Conservation (phyloP, 106 monocot species). For the Iris macrosiphon region DNA sequence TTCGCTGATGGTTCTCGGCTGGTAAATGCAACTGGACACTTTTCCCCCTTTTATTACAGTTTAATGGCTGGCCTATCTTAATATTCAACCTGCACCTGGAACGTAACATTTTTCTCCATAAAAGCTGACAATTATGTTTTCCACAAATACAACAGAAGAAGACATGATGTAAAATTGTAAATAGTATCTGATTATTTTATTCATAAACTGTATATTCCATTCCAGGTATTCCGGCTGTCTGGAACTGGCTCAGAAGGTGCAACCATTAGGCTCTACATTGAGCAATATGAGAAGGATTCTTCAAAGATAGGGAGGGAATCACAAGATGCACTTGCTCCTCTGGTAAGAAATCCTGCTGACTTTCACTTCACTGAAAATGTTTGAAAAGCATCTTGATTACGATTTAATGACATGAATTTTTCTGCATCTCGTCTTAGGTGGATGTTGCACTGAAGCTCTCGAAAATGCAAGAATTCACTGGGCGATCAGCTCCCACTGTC, state of each 20-base stretch:
- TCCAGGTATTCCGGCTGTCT: constrained; percentile 81
- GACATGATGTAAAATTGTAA: too few relatives aligned
- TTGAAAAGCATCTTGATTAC: background rate
- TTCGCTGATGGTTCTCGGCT: constrained; percentile 87
- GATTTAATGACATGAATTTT: background rate
- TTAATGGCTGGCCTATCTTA: too few relatives aligned
- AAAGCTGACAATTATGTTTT: too few relatives aligned
- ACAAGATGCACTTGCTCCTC: constrained; percentile 87
- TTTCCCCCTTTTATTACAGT: too few relatives aligned
- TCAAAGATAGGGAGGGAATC: constrained; percentile 84
- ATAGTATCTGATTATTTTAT: too few relatives aligned
- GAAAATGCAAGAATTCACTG: constrained; percentile 88
- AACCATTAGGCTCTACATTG: constrained; percentile 89
- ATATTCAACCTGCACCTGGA: too few relatives aligned
- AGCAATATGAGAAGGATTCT: constrained; percentile 91
- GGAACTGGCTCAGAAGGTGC: constrained; percentile 92
- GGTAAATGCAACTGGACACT: too few relatives aligned
- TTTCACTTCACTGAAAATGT: too few relatives aligned
- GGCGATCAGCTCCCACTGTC: constrained; percentile 82
- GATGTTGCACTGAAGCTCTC: constrained; percentile 87
- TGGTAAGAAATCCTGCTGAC: constrained; percentile 58
- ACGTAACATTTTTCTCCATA: too few relatives aligned
- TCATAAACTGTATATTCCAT: too few relatives aligned
- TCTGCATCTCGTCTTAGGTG: constrained; percentile 29
- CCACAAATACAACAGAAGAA: too few relatives aligned